Evolutionary conservation across 805 yeast species (phyloP), one percentile per base, ranked within the genome.

Genomic region (Lipomyces orientalis): DNA sequence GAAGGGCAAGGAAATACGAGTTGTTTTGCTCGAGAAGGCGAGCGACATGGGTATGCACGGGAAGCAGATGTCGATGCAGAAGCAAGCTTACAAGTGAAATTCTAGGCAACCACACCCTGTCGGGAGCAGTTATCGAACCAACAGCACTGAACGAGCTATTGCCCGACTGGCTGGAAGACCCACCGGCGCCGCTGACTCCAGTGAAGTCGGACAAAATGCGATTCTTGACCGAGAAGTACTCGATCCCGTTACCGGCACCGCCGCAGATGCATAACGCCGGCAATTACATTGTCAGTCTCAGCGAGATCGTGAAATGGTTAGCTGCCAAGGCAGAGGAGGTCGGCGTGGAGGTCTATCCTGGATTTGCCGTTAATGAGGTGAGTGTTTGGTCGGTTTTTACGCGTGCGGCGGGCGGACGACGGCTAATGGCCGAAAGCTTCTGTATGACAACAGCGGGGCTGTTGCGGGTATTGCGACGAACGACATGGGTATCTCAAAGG

Each of bases 111-210:
- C 99, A 95, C 76, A 92, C 87, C 33, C 87, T 95, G 7, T 90
- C 97, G 60, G 99, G 99, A 33, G 98, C 97, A 0, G 95, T 95
- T 1, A 78, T 95, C 60, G 98, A 95, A 76, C 98, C 99, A 1
- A 82, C 88, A 56, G 95, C 97, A 1, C 80, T 95, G 61, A 85
- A 86, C 73, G 99, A 95, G 78, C 83, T 95, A 70, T 79, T 93
- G 35, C 98, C 98, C 1, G 82, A 86, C 51, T 81, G 84, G 84
- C 71, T 80, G 43, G 80, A 79, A 51, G 75, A 74, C 56, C 78
- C 80, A 57, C 76, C 78, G 2, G 61, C 69, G 14, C 81, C 81
- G 10, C 88, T 87, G 25, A 93, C 98, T 0, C 77, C 83, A 59
- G 98, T 91, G 1, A 83, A 83, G n/a, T 80, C 81, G 52, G 98